Evolutionary conservation across 495 filamentous ascomycete species (phyloP), one percentile per base, ranked within the genome.

Genomic region (Hyphodiscus hymeniophilus): DNA sequence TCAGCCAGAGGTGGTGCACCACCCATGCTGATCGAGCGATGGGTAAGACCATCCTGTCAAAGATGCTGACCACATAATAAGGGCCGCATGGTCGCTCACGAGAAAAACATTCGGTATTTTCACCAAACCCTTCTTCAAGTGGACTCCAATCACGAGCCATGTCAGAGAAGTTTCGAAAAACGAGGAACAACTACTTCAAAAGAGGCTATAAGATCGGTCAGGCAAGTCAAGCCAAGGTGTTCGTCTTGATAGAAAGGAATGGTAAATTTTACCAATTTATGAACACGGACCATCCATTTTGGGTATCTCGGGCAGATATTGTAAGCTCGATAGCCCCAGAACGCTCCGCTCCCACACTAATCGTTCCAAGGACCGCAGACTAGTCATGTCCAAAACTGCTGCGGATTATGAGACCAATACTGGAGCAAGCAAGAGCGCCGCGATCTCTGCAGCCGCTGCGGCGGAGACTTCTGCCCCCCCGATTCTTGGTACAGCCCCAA

Each of bases 171-270:
- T 49, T 54, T 49, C 33, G 24, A 11, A 54, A 45, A 38, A 22
- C n/a, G 17, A 48, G 34, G 39, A 49, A 49, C 11, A 54, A 45
- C 32, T 54, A 26, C 34, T 49, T 54, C 17, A 41, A 47, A 20
- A 38, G 34, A 20, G 39, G 3, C n/a, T 23, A 38, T 28, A 38
- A 44, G 15, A 38, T 54, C 45, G 15, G 51, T 4, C 32, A 31
- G 2, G 35, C 23, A 7, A 49, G 7, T 17, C 12, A 54, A 18
- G 15, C 21, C 8, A 17, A 54, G 17, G 28, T 54, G 12, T 54
- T 38, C 26, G 32, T 54, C 23, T 17, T 44, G 12, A 34, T 54
- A 2, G 44, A 45, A 42, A 48, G 46, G 21, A 43, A 49, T 0
- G 17, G 22, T 15, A 54, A 54, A 46, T 49, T 35, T 40, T 49